Conservation (phyloP, 1,284 basidiomycete genomes). For the Apiotrichum sp. region DNA sequence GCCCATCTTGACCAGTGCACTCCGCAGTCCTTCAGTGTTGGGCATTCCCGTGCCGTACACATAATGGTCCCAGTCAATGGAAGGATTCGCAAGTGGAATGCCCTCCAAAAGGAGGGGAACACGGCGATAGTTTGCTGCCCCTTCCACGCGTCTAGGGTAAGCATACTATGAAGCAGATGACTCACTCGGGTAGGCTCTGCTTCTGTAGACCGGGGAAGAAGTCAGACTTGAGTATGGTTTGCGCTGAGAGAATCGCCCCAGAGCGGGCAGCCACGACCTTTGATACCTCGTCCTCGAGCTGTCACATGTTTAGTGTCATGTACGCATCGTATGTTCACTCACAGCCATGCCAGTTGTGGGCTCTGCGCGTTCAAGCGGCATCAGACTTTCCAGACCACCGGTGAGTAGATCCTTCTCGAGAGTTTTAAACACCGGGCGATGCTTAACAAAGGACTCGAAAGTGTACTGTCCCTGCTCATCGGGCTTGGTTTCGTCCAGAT, state of each 20-base stretch:
- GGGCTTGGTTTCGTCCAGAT: slow-evolving; percentile 76
- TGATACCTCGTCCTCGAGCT: slow-evolving; percentile 72
- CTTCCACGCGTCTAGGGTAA: slow-evolving; percentile 70
- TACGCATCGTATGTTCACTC: slow-evolving; percentile 7
- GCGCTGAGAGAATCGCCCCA: slow-evolving; percentile 72
- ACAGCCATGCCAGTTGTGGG: slow-evolving; percentile 69
- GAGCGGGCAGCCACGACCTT: slow-evolving; percentile 76
- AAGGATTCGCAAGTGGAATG: background rate
- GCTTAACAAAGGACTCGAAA: slow-evolving; percentile 74
- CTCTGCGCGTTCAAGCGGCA: slow-evolving; percentile 74
- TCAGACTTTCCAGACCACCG: slow-evolving; percentile 73
- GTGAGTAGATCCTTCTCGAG: slow-evolving; percentile 83
- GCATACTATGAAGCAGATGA: slow-evolving; percentile 11
- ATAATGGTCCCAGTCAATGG: slow-evolving; percentile 53
- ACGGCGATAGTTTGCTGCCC: slow-evolving; percentile 83
- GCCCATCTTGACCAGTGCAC: slow-evolving; percentile 72
- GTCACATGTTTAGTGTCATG: background rate
- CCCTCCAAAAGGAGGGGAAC: slow-evolving; percentile 59
- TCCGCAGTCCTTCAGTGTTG: slow-evolving; percentile 53
- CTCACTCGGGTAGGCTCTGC: slow-evolving; percentile 85
- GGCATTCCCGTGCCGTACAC: slow-evolving; percentile 74
- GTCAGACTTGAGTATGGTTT: slow-evolving; percentile 85
- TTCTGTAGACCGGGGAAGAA: slow-evolving; percentile 94
- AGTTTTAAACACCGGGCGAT: slow-evolving; percentile 86
- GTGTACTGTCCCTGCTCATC: slow-evolving; percentile 70